A percentile compares a stretch with the other conserved stretches of the same genome.
These are phyloP conservation scores for Vigna reflexopilosa DNA, from an alignment of 306 rosid species.

Conservation along the genomic window DNA sequence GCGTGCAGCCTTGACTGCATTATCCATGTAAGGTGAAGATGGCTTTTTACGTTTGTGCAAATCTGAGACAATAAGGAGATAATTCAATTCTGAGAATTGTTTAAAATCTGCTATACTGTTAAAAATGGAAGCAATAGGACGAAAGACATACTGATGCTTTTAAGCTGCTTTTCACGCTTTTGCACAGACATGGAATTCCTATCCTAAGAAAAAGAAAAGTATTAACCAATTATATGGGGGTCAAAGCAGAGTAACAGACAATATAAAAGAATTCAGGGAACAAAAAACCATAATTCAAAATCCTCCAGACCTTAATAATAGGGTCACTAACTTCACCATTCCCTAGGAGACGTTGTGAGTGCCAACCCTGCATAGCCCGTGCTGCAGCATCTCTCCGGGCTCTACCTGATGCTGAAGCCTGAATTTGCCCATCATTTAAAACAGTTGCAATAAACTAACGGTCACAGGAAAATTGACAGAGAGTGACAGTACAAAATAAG, in stretches of 20 bases:
- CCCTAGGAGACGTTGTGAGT: slow-evolving; percentile 93
- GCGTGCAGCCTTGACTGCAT: slow-evolving; percentile 73
- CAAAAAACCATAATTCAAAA: slow-evolving; percentile 38
- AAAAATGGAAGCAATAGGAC: slow-evolving; percentile 29
- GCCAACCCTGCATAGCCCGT: slow-evolving; percentile 99
- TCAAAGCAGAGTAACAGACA: slow-evolving; percentile 14
- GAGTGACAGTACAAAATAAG: background rate
- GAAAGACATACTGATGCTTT: slow-evolving; percentile 73
- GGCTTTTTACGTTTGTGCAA: slow-evolving; percentile 86
- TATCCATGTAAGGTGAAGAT: slow-evolving; percentile 72
- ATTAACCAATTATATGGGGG: slow-evolving; percentile 37
- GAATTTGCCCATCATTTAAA: slow-evolving; percentile 35
- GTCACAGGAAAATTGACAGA: slow-evolving; percentile 13
- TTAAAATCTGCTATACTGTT: slow-evolving; percentile 21
- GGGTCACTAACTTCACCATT: slow-evolving; percentile 98
- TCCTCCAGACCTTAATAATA: slow-evolving; percentile 76
- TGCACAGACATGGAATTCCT: slow-evolving; percentile 71
- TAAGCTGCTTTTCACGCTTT: slow-evolving; percentile 96
- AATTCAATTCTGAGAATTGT: slow-evolving; percentile 42
- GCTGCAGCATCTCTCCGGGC: slow-evolving; percentile 98
- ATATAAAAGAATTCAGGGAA: background rate
- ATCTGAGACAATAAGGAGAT: slow-evolving; percentile 59
- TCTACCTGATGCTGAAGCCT: slow-evolving; percentile 92
- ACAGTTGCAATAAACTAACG: background rate
- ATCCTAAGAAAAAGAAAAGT: slow-evolving; percentile 62